Percentiles rank a stretch among this genome's conserved stretches.
phyloP scores from a whole-genome alignment of 176 grass and related monocot species.

The Metroxylon sagu region DNA sequence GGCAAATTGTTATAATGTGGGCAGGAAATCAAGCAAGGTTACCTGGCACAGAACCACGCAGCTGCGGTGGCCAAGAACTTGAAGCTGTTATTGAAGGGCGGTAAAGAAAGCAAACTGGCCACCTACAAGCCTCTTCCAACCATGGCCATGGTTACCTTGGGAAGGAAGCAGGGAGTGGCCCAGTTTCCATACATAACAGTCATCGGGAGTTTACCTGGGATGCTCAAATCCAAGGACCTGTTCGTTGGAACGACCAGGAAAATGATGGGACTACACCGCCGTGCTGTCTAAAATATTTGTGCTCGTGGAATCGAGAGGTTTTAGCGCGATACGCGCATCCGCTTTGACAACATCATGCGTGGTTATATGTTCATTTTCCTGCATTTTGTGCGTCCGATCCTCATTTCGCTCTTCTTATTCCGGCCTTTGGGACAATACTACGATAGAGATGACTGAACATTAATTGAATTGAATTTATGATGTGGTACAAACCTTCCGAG shows the following conservation, averaged over 20 bases:
- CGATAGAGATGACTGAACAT: too few species aligned
- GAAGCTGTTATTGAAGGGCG: conserved; percentile 35
- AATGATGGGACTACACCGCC: conserved; percentile 34
- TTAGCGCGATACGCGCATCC: too few species aligned
- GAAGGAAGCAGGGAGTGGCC: conserved; percentile 42
- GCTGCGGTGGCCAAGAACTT: conserved; percentile 60
- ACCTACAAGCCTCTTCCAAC: conserved; percentile 40
- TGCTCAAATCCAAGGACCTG: conserved; percentile 38
- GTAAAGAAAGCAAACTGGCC: conserved; percentile 46
- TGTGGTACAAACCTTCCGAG: too few species aligned
- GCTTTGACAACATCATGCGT: too few species aligned
- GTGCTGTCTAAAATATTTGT: too few species aligned
- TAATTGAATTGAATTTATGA: too few species aligned
- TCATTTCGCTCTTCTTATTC: too few species aligned
- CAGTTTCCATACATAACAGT: conserved; percentile 66
- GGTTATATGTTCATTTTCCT: too few species aligned
- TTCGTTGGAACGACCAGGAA: conserved; percentile 47
- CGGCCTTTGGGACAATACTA: too few species aligned
- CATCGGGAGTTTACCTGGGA: conserved; percentile 35
- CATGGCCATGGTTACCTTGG: conserved; percentile 33
- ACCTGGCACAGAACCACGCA: conserved; percentile 50
- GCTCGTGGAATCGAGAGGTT: too few species aligned
- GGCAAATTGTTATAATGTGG: too few species aligned
- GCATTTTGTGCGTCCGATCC: too few species aligned
- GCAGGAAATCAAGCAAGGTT: conserved; percentile 50